Evolutionary conservation across 176 grass and related monocot species (phyloP).

Genomic region (Eleusine indica): DNA sequence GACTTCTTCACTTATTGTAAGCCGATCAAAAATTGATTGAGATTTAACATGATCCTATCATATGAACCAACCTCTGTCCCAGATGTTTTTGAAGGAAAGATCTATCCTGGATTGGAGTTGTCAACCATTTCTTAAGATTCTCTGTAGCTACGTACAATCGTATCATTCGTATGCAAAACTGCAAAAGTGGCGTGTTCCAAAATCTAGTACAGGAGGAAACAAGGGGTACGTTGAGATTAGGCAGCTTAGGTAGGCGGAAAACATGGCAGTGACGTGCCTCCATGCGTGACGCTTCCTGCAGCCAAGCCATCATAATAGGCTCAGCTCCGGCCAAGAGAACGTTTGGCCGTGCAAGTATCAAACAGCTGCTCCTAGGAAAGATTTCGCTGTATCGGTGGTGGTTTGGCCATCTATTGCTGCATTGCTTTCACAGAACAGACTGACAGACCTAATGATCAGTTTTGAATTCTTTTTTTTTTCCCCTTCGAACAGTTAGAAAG

Average conservation of each 20-base stretch:
- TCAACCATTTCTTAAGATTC: too few species aligned
- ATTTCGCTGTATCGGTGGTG: background rate
- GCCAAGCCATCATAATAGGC: background rate
- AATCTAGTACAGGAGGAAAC: background rate
- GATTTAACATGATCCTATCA: background rate
- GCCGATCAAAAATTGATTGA: background rate
- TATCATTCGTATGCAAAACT: too few species aligned
- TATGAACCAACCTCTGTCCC: background rate
- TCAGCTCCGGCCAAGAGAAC: background rate
- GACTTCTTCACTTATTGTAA: background rate
- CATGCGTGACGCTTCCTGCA: background rate
- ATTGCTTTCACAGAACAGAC: background rate
- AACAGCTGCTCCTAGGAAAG: background rate
- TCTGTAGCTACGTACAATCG: too few species aligned
- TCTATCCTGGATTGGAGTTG: too few species aligned
- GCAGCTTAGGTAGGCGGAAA: background rate
- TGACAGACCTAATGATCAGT: too few species aligned
- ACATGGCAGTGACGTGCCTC: background rate
- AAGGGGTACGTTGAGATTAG: background rate
- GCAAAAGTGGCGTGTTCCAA: too few species aligned
- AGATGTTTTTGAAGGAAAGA: too few species aligned
- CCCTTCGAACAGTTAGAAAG: background rate
- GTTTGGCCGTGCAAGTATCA: background rate
- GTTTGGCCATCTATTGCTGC: background rate
- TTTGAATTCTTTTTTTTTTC: too few species aligned